Evolutionary conservation across 768 basidiomycete genomes (phyloP), one percentile per base, ranked within the genome.

Genomic region (Cystofilobasidium macerans): DNA sequence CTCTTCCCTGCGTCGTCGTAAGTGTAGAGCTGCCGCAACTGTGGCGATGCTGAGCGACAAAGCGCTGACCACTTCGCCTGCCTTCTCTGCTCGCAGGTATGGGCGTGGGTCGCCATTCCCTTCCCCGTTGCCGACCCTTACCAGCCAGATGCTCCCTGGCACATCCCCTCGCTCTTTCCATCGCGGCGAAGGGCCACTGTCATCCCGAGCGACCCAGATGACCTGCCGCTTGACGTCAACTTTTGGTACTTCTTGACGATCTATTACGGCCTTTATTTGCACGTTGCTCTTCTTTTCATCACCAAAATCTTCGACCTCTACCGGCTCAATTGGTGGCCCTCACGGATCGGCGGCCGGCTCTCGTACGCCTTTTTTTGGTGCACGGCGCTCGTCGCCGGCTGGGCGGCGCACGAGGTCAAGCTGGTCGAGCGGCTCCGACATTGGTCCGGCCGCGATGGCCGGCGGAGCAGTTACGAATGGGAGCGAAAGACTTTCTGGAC

Each of bases 241-340:
- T 79, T 78, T 58, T 75, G 72, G 61, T 78, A 77, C 71, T 79
- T 79, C 70, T 70, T 78, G 20, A 67, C 76, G 48, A 74, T 66
- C 60, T 69, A 57, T 61, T 60, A 6, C 33, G 20, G 24, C 40
- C 36, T 75, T 61, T 79, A 79, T 60, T 73, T 79, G 32, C 77
- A 77, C 6, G 75, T 77, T 7, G 78, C 76, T 3, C 70, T 79
- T n/a, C 71, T 79, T 40, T 79, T 79, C 71, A 75, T 78, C 57
- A 79, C 78, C 30, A 76, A 76, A 51, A 71, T 78, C 11, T 79
- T 79, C 71, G 77, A 78, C 33, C 71, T 79, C 11, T 79, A 78
- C 51, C 71, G 77, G 0, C 72, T 77, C 14, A 62, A 62, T 26
- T 68, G 66, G 66, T 68, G 66, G 66, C 61, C 66, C 1, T 42